These are phyloP conservation scores for Hypoxylon sp. DNA, from an alignment of 2,329 filamentous ascomycete genomes.

Conservation along the genomic window DNA sequence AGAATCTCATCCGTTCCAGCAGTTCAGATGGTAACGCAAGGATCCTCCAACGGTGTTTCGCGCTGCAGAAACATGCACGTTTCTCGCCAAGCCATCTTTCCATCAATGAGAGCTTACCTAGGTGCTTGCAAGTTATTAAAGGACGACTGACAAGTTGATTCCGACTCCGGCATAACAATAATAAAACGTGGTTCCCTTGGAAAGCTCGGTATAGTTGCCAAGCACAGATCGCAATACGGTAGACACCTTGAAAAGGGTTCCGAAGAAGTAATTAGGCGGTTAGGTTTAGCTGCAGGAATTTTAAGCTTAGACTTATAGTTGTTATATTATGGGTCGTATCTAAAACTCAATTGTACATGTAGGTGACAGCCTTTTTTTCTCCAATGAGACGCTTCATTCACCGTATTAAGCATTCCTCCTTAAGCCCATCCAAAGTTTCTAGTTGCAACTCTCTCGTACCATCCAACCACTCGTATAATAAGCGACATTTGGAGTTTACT, in stretches of 20 bases:
- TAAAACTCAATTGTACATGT: constrained; percentile 18
- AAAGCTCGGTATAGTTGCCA: constrained; percentile 29
- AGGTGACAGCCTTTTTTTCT: constrained; percentile 1
- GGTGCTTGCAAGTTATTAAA: constrained; percentile 25
- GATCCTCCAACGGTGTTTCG: constrained; percentile 32
- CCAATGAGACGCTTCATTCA: constrained; percentile 1
- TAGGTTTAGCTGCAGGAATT: constrained; percentile 16
- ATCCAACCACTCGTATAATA: background rate
- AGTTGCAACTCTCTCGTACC: constrained; percentile 8
- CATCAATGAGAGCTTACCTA: constrained; percentile 9
- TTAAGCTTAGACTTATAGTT: constrained; percentile 38
- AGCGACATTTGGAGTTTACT: constrained; percentile 20
- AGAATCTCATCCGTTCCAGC: constrained; percentile 30
- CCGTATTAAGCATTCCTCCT: background rate
- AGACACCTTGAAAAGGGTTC: constrained; percentile 22
- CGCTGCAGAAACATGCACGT: constrained; percentile 36
- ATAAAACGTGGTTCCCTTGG: constrained; percentile 41
- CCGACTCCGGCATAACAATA: constrained; percentile 36
- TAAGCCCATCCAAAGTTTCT: background rate
- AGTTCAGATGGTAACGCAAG: constrained; percentile 39
- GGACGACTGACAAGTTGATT: constrained; percentile 21
- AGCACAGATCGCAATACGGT: constrained; percentile 38
- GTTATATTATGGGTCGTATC: constrained; percentile 27
- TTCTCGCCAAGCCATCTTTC: constrained; percentile 35
- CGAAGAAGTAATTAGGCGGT: constrained; percentile 11